Conservation (phyloP, 192 early-diverging fungal genomes). For the Phycomyces blakesleeanus region DNA sequence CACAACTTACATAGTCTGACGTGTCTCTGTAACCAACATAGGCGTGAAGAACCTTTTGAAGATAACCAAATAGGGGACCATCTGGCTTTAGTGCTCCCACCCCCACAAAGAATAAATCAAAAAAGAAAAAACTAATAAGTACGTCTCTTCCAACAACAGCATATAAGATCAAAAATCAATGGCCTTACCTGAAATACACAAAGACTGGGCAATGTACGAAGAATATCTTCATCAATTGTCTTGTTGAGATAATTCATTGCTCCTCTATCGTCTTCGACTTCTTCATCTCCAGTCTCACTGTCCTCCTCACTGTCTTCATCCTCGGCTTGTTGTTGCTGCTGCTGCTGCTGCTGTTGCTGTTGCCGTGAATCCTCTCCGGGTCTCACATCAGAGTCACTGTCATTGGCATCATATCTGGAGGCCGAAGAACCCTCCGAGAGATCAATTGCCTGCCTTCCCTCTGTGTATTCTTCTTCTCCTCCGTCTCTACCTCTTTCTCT, state of each 20-base stretch:
- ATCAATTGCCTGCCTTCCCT: background rate
- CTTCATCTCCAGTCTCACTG: slow-evolving; percentile 4
- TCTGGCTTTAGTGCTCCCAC: slow-evolving; percentile 25
- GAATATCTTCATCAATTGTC: slow-evolving; percentile 34
- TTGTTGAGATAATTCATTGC: slow-evolving; percentile 24
- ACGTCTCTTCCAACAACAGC: background rate
- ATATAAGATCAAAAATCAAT: no score
- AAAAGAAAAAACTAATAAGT: slow-evolving; percentile 2
- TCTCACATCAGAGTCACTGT: slow-evolving; percentile 15
- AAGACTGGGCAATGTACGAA: slow-evolving; percentile 32
- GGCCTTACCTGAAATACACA: slow-evolving; percentile 38
- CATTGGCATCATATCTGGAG: slow-evolving; percentile 1
- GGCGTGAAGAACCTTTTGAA: slow-evolving; percentile 36
- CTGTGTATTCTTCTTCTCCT: slow-evolving; percentile 4
- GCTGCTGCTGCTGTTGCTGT: no score
- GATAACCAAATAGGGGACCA: slow-evolving; percentile 32
- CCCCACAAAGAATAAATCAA: no score
- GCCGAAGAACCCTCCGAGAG: background rate
- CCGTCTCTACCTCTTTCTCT: background rate
- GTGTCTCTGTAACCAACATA: slow-evolving; percentile 34
- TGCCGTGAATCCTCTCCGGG: background rate
- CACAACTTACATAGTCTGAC: slow-evolving; percentile 34
- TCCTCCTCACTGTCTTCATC: slow-evolving; percentile 10
- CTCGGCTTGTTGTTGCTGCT: slow-evolving; percentile 2
- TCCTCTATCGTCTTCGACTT: slow-evolving; percentile 3